Evolutionary conservation across 768 basidiomycete species (phyloP), one percentile per base, ranked within the genome.

Genomic region (Lactifluus pinguis): DNA sequence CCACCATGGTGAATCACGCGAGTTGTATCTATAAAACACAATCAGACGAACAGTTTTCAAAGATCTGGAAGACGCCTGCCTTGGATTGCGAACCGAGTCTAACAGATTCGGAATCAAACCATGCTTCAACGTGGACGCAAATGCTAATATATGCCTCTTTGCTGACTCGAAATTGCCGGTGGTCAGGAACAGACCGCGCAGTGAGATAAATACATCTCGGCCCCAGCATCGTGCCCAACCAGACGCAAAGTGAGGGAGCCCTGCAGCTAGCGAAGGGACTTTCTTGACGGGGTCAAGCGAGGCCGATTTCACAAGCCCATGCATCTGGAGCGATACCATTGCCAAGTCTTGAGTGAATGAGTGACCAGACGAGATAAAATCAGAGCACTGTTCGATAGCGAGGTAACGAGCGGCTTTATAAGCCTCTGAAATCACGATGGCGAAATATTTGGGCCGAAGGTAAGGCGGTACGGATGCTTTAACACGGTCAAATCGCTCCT

Each of bases 221-320:
- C 97, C 97, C 97, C 97, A 99, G 70, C 90, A 93, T 53, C 97
- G 81, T 14, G 95, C 95, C 97, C 97, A 99, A 6, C 87, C 86
- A 8, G 87, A 76, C 1, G 91, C 78, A 70, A 99, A 98, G 73
- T 98, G 97, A 6, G 97, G 95, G 32, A 98, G 76, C 19, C 97
- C 97, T 29, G 97, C 97, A 10, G 97, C 94, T 38, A 99, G 78
- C 3, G 89, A 92, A 4, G 97, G 86, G 1, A 84, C 86, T 2
- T 80, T 71, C 65, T 80, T 79, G 1, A 70, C 74, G 9, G 91
- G 88, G 68, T 89, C 86, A 50, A 99, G 79, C 13, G 94, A 97
- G 6, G 97, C 95, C 0, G 92, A 92, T 67, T 83, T 83, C 42
- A 98, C 94, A 60, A 85, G 70, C 1, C 97, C 97, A 67, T 95